Evolutionary conservation across 2,329 filamentous ascomycete species (phyloP).

Genomic region (Cyclaneusma minus): DNA sequence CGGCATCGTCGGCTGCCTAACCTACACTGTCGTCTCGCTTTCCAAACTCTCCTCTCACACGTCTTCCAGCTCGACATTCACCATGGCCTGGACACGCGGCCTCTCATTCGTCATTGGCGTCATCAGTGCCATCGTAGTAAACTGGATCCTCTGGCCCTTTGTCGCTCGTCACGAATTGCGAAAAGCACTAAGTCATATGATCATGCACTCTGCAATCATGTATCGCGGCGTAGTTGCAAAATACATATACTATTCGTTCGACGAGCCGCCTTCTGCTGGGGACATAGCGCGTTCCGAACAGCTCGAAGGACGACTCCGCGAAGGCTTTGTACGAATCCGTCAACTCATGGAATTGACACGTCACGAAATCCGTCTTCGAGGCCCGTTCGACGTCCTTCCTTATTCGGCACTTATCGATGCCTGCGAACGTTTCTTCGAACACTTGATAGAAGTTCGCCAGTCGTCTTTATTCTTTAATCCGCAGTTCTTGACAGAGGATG

Average conservation of each 20-base stretch:
- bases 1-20: conserved; percentile 39
- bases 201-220: conserved; percentile 40
- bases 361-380: conserved; percentile 42
- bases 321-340: conserved; percentile 41
- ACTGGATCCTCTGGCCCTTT: conserved; percentile 47
- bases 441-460: conserved; percentile 40
- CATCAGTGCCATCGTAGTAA: conserved; percentile 35
- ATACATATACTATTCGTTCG: conserved; percentile 43
- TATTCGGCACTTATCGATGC: conserved; percentile 39
- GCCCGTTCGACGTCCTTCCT: conserved; percentile 37
- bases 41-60: conserved; percentile 20
- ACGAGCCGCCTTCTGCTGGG: conserved; percentile 31
- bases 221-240: conserved; percentile 36
- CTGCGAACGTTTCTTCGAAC: conserved; percentile 43
- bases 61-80: conserved; percentile 18
- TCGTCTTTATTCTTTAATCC: conserved; percentile 41
- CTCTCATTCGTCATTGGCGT: conserved; percentile 36
- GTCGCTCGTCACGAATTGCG: conserved; percentile 42
- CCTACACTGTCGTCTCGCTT: conserved; percentile 38
- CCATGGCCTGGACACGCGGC: conserved; percentile 30
- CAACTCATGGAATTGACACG: conserved; percentile 40
- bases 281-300: conserved; percentile 38
- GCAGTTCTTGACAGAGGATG: conserved; percentile 32
- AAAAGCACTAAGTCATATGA: conserved; percentile 36
- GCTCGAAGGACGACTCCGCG: conserved; percentile 41